phyloP scores from a whole-genome alignment of 1,139 yeast species.

The Pneumocystis jirovecii region DNA sequence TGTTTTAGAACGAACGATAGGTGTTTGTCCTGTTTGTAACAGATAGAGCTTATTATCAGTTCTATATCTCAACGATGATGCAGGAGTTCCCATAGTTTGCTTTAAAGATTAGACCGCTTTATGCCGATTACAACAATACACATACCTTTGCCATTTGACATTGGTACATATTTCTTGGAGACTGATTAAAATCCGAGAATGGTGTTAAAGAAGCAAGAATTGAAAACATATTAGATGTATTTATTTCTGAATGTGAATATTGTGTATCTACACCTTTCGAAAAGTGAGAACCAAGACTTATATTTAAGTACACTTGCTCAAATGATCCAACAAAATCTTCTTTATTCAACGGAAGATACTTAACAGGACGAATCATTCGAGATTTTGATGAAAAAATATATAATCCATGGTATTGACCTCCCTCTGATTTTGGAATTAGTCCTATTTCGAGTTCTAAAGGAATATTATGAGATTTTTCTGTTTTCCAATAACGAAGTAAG shows the following conservation, averaged over 20 bases:
- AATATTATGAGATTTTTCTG: slow-evolving; percentile 47
- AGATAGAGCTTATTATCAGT: slow-evolving; percentile 90
- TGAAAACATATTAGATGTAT: slow-evolving; percentile 87
- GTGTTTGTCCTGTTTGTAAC: slow-evolving; percentile 91
- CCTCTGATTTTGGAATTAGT: slow-evolving; percentile 81
- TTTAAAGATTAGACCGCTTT: slow-evolving; percentile 25
- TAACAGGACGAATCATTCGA: slow-evolving; percentile 92
- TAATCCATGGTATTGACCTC: slow-evolving; percentile 96
- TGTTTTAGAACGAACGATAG: slow-evolving; percentile 83
- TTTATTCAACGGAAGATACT: slow-evolving; percentile 70
- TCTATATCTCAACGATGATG: slow-evolving; percentile 83
- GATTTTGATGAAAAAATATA: slow-evolving; percentile 82
- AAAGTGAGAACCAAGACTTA: slow-evolving; percentile 52
- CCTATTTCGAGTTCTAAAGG: slow-evolving; percentile 87
- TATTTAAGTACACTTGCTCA: slow-evolving; percentile 92
- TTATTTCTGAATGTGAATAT: slow-evolving; percentile 85
- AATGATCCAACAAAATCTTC: slow-evolving; percentile 89
- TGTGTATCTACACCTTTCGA: slow-evolving; percentile 37
- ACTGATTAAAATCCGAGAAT: slow-evolving; percentile 93
- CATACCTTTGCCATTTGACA: slow-evolving; percentile 79
- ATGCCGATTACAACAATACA: neutral
- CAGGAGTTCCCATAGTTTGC: slow-evolving; percentile 99
- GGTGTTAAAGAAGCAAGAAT: slow-evolving; percentile 94
- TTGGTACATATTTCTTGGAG: slow-evolving; percentile 99
- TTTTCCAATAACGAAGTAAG: slow-evolving; percentile 85